Base-by-base conservation (phyloP, 352 stramenopile genomes). In the Phytophthora vignae region DNA sequence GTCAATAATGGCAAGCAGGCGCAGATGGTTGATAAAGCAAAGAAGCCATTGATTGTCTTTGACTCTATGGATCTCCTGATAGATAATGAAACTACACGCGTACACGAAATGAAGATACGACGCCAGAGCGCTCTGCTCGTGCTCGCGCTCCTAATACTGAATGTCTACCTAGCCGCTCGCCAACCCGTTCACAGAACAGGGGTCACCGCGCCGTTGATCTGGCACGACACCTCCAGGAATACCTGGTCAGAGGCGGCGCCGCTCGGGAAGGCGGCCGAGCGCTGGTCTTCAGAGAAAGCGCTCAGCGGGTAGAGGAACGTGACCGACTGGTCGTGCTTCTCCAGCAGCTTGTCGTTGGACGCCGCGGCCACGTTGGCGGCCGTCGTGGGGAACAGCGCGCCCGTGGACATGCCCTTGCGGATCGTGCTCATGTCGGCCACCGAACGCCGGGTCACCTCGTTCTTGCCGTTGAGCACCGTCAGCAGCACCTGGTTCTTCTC, bases 241-340 rank as follows among this genome's bases (percentile, higher is more conserved):
- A 92, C 79, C n/a, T 79, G 78, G 65, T 92, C 83, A 19, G 76
- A 78, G 2, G 68, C 31, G 19, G 67, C 66, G 12, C 65, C 55
- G 21, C 70, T 59, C 21, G 68, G 63, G 29, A 78, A 78, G 3
- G 75, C 78, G 53, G 67, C 70, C 46, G 74, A 78, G 53, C 80
- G 78, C 61, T 83, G 67, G 29, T 91, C 85, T 27, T 78, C 74
- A 2, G 81, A 82, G 64, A 94, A 94, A 17, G 87, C 89, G 48
- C 84, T 91, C 77, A 96, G 77, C n/a, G 89, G 89, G 65, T 96
- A 96, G 25, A 96, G 60, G 71, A 96, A 96, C 73, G 87, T 92
- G 60, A 96, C 79, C 55, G 87, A 90, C 78, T 91, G 79, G 36
- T 90, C 84, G 53, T 76, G 67, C 52, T 74, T 73, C 21, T 75